These are phyloP conservation scores for Hypoxylon sp. DNA, from an alignment of 2,329 filamentous ascomycete genomes.

Conservation along the genomic window DNA sequence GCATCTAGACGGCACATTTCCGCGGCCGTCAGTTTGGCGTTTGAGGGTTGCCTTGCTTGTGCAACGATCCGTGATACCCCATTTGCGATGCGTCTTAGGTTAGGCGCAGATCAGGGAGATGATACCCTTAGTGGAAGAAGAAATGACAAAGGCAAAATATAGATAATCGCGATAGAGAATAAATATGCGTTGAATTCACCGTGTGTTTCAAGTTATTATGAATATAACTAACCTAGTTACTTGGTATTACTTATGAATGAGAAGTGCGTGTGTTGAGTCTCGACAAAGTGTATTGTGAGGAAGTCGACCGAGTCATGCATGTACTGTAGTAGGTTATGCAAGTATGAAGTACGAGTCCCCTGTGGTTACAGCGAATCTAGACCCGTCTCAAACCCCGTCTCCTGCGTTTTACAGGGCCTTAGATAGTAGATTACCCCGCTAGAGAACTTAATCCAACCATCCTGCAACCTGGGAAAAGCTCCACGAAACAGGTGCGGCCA, in stretches of 20 bases:
- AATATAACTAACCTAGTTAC: not conserved
- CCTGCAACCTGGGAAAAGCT: conserved; percentile 14
- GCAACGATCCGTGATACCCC: conserved; percentile 40
- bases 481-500: conserved; percentile 30
- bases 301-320: not conserved
- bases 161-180: conserved; percentile 34
- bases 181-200: conserved; percentile 15
- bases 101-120: conserved; percentile 25
- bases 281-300: not conserved
- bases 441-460: conserved; percentile 6
- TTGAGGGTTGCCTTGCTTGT: conserved; percentile 37
- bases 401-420: conserved; percentile 3
- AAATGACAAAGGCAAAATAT: conserved; percentile 20
- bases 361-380: conserved; percentile 3
- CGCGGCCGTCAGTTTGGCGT: conserved; percentile 34
- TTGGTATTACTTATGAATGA: not conserved
- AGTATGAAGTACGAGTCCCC: too few species aligned
- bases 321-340: too few species aligned
- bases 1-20: conserved; percentile 30
- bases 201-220: not conserved
- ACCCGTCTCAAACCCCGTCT: not conserved
- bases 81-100: conserved; percentile 31
- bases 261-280: not conserved
- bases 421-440: conserved; percentile 29
- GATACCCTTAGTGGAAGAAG: conserved; percentile 27